Evolutionary conservation across 345 rosid species (phyloP), one percentile per base, ranked within the genome.

Genomic region (Euclidium syriacum): DNA sequence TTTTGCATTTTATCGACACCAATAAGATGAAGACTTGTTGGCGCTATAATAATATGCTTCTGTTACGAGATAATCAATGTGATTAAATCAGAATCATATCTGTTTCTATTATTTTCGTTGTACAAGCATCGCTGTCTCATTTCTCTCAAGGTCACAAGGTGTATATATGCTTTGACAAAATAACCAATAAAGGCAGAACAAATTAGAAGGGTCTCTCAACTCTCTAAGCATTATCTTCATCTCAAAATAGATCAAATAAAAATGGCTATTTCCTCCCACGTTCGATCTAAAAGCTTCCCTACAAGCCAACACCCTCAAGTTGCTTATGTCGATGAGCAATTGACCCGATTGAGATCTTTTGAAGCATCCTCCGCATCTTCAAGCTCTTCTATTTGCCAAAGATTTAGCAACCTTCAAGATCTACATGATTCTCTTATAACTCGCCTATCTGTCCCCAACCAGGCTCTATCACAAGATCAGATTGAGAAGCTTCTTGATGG

Each of bases 251-350:
- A 2, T 19, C 11, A 18, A 9, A 47, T 0, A 41, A 34, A 58
- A 70, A 74, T 77, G 81, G 63, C 73, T 3, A 2, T 52, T 10
- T 52, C 61, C 49, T 66, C 6, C 68, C 83, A 76, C 24, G 3
- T 58, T 51, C 68, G 83, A 3, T 80, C 84, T 0, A 71, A 75
- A 61, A 77, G 80, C 48, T 59, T 77, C 35, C 81, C 76, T 7
- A 57, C 73, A 1, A 73, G 64, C 36, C 58, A 61, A 10, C 78
- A 77, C 52, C 80, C 77, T 10, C 11, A 72, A 2, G 12, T 36
- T 15, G 48, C 78, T 12, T 24, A 72, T 36, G 14, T 77, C 2
- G 56, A 68, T 6, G 72, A 68, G 27, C 65, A 65, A 2, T 22
- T 77, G 46, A 27, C 43, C 47, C 63, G 61, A 53, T 55, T 74